Base-by-base conservation (phyloP, 2,329 filamentous ascomycete species). In the Stemphylium lycopersici region DNA sequence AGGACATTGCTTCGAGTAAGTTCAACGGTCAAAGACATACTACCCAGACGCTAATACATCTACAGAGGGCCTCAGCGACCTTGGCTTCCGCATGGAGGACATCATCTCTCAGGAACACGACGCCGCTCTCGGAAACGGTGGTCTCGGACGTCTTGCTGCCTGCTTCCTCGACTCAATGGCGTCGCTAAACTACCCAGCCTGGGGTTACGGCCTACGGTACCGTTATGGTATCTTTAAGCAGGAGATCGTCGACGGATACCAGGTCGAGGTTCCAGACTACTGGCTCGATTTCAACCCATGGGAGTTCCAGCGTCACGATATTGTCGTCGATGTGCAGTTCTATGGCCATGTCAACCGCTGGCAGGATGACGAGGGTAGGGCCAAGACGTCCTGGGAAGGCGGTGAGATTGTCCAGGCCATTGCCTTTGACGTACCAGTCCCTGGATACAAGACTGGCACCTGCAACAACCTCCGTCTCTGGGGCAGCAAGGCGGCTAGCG, bases 271-370 rank as follows among this genome's bases (percentile, higher is more conserved):
- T 55, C 95, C 95, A 16, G 95, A 99, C 76, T 98, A 99, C 79
- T 99, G 95, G 95, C 86, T 99, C 48, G 95, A 98, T 75, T 97
- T 98, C 78, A 99, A 99, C 77, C 95, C 95, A 0, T 99, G 95
- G 95, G 95, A 99, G 75, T 99, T 98, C 70, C 92, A 93, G 37
- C 85, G 95, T 63, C 91, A 97, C 75, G 95, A 99, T 73, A 90
- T 99, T 58, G 93, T 90, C 2, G 93, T 99, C 20, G 91, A 98
- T 77, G 91, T 99, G 56, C 93, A 98, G 82, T 99, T 99, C 81
- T 97, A 93, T 67, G 95, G 95, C 29, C 80, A 87, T 59, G 93
- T 96, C 51, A 84, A 83, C 72, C 96, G 92, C 76, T 83, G 73
- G 71, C 72, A 74, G 57, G 88, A 96, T 63, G 86, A 88, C 11